Conservation (phyloP, 805 yeast species). For the Ascoidea tarda region DNA sequence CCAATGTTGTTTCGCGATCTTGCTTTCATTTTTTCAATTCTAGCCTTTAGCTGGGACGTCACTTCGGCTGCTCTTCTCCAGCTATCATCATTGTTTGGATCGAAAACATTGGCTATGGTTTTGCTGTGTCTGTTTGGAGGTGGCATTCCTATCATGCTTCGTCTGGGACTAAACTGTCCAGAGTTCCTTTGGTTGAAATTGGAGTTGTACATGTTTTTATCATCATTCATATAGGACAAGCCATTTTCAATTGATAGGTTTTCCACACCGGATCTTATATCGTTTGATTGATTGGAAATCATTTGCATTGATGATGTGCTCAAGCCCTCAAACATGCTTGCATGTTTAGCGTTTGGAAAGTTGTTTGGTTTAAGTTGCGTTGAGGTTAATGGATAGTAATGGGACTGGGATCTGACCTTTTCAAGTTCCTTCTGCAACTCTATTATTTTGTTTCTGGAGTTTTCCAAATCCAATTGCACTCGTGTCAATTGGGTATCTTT, state of each 20-base stretch:
- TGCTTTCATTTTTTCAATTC: slow-evolving; percentile 84
- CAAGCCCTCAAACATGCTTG: not conserved
- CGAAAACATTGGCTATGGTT: slow-evolving; percentile 19
- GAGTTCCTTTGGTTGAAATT: slow-evolving; percentile 15
- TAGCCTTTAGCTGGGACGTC: slow-evolving; percentile 68
- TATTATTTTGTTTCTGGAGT: slow-evolving; percentile 32
- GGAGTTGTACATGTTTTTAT: slow-evolving; percentile 12
- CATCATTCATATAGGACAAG: not conserved
- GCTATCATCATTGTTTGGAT: slow-evolving; percentile 44
- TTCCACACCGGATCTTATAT: slow-evolving; percentile 13
- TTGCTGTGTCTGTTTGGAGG: slow-evolving; percentile 8
- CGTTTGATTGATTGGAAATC: not conserved
- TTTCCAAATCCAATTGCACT: slow-evolving; percentile 46
- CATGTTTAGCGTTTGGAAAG: not conserved
- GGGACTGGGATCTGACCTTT: not conserved
- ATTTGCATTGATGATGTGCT: not conserved
- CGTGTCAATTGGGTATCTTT: slow-evolving; percentile 57
- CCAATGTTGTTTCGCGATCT: slow-evolving; percentile 20
- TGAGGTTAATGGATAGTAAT: slow-evolving; percentile 5
- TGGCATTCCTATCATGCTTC: slow-evolving; percentile 4
- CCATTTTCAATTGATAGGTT: slow-evolving; percentile 14
- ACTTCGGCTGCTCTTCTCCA: slow-evolving; percentile 90
- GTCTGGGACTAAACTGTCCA: slow-evolving; percentile 10
- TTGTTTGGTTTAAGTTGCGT: slow-evolving; percentile 18
- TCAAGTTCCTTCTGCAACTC: slow-evolving; percentile 38